Base-by-base conservation (phyloP, 2,329 filamentous ascomycete genomes). In the Penicillium sp. region DNA sequence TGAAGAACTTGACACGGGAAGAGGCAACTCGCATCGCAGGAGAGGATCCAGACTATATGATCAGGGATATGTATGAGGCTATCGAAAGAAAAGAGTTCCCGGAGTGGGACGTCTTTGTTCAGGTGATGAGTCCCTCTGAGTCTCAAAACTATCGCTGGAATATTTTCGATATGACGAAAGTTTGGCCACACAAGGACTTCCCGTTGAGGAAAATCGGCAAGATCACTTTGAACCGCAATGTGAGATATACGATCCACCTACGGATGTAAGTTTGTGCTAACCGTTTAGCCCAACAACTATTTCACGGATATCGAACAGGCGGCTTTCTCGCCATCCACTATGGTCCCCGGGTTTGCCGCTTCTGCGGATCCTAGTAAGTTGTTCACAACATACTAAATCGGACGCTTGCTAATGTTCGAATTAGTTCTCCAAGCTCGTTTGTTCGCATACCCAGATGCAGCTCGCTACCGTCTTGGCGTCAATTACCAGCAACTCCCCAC, bases 81-180 rank as follows among this genome's bases (percentile, higher is more conserved):
- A 28, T 28, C 10, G 24, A 5, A 5, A 28, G 6, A 92, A 92
- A 60, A 10, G 10, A 28, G 5, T 28, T 5, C 24, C 24, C 24
- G 10, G n/a, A 6, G 31, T 34, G 31, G 31, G 31, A 16, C 13
- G 11, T 16, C 13, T 34, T 8, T 16, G 11, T 34, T 10, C 24
- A 28, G 10, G 24, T 28, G 10, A 28, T 28, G 24, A 10, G 10
- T 10, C 24, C 24, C 5, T 28, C 24, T 28, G 24, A 28, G 10
- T 5, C 24, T 28, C 5, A 28, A 28, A 28, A 10, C 10, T 18
- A 21, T 39, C 14, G 14, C 5, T 39, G 7, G 8, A 90, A 94
- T 65, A 87, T 93, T 37, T 83, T 94, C 5, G 90, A 94, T 63
- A 86, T 90, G 3, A 94, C 90, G 50, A 93, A 93, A 75, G 73